Base-by-base conservation (phyloP, 495 filamentous ascomycete species). In the Staphylotrichum tortipilum region DNA sequence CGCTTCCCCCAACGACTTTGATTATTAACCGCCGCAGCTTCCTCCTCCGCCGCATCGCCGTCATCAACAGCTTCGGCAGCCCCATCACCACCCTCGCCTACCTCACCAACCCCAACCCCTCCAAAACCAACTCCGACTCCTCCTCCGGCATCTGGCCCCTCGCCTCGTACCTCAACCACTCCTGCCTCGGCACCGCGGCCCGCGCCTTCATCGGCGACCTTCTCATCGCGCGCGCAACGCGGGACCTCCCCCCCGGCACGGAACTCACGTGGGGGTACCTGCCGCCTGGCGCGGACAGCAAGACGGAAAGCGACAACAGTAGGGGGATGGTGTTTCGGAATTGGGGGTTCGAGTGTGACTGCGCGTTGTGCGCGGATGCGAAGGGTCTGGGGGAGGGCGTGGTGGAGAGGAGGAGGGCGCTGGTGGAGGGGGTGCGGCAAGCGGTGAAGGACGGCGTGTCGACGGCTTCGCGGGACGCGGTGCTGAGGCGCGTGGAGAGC, bases 121-220 rank as follows among this genome's bases (percentile, higher is more conserved):
- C 12, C 55, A 22, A 54, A n/a, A 56, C 50, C 11, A 46, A 62
- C 21, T 45, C 22, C 10, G 37, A 40, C 21, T 11, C 17, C 24
- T 15, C 40, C 24, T 29, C 6, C 40, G 45, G 33, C 34, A 11
- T 47, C 50, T 30, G 18, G 40, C 40, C 37, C n/a, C 30, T 44
- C 18, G 76, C 78, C 14, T 75, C 78, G 0, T 75, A 71, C 61
- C 68, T 76, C 36, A 82, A 82, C 55, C 78, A 82, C 52, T 70
- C 68, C 21, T 82, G 78, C 54, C 5, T 70, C 41, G 56, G 61
- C 17, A 82, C 77, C 52, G 59, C 62, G 14, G 33, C 41, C 3
- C 69, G 74, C 19, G 57, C 71, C 18, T 81, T 79, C 59, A 76
- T 82, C 49, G 77, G 79, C 36, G 80, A 83, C 55, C 71, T 84